Base-by-base conservation (phyloP, 2,329 filamentous ascomycete species). In the Epichloe typhina region DNA sequence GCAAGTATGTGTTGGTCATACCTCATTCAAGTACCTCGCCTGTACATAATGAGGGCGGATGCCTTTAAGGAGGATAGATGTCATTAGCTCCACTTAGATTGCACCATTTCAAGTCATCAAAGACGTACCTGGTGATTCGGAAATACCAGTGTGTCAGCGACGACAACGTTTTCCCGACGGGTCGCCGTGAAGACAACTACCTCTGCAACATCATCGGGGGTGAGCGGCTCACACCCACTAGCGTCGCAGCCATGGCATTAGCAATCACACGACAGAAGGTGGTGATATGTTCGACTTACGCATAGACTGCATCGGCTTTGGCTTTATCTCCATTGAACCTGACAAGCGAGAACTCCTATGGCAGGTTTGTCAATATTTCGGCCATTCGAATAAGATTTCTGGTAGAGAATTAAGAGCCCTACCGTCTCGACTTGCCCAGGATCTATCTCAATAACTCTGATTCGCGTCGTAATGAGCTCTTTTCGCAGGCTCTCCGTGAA, bases 401-500 rank as follows among this genome's bases (percentile, higher is more conserved):
- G n/a, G 9, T 7, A 19, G 17, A 40, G 42, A 12, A 37, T 19
- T 23, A 39, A 23, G 13, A 15, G 13, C 37, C 31, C 17, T 68
- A 83, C 81, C 43, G 90, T 95, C 75, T 95, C 88, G 45, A 95
- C 89, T 70, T 95, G 89, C 23, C 90, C 90, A 0, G 90, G 90
- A 61, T 95, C 90, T 61, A 96, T 77, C 67, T 88, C 86, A 55
- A 95, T 95, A 54, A 95, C 76, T 51, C 90, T 74, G 55, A 95
- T 87, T 51, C 86, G 76, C 17, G 84, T 87, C 6, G 84, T 75
- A 58, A 96, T 84, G 53, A 94, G 75, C 70, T 96, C 90, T 65
- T 83, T 87, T 58, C 90, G 77, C 64, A 96, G 68, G 11, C 84
- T 77, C 51, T 95, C 88, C 0, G 87, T 89, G 69, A 95, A 95